Percentiles rank a stretch among this genome's conserved stretches.
Conservation (phyloP, 2,329 filamentous ascomycete genomes). For the Penicillium expansum region DNA sequence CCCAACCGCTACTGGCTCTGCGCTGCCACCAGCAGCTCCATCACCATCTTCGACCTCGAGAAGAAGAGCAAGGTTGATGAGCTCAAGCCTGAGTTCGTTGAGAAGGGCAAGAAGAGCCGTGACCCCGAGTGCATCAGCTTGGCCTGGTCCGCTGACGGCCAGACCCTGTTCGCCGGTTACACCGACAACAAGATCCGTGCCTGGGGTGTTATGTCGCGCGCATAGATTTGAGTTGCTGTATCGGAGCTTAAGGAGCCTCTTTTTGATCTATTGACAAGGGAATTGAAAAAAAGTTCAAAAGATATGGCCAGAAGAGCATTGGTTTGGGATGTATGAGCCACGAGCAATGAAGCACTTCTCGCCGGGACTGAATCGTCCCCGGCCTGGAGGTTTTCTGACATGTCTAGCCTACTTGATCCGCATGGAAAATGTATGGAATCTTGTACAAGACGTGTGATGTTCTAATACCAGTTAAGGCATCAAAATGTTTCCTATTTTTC, state of each 20-base stretch:
- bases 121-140: constrained; percentile 97
- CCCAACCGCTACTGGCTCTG: constrained; percentile 99
- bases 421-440: constrained; percentile 35
- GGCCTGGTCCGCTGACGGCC: constrained; percentile 96
- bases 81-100: constrained; percentile 96
- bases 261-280: constrained; percentile 30
- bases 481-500: constrained; percentile 35
- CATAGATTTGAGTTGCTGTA: constrained; percentile 52
- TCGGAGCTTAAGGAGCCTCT: constrained; percentile 28
- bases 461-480: constrained; percentile 42
- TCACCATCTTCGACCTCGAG: constrained; percentile 99
- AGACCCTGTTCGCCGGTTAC: constrained; percentile 99
- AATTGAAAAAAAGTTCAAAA: constrained; percentile 38
- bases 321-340: constrained; percentile 45
- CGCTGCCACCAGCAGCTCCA: constrained; percentile 93
- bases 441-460: constrained; percentile 38
- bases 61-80: constrained; percentile 99
- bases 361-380: constrained; percentile 18
- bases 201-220: constrained; percentile 96
- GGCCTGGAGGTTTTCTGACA: constrained; percentile 33
- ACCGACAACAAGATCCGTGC: constrained; percentile 99
- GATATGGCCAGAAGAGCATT: constrained; percentile 32
- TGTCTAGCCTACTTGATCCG: constrained; percentile 40
- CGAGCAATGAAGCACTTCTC: constrained; percentile 43
- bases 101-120: constrained; percentile 97